Evolutionary conservation across 75 land plant genomes (phyloP).

Genomic region (Isoetes taiwanensis): DNA sequence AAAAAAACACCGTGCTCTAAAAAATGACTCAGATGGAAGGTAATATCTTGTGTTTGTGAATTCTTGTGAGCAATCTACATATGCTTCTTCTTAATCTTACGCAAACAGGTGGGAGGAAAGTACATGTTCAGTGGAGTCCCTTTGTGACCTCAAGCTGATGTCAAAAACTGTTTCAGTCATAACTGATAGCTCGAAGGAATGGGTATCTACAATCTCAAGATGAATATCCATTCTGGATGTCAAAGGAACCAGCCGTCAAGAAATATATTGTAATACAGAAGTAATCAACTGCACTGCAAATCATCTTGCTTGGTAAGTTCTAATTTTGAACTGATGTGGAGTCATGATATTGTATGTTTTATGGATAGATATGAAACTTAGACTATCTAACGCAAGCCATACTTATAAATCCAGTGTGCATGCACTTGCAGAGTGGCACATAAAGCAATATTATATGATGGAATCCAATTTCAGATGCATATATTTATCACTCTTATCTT

Average conservation of each 20-base stretch:
- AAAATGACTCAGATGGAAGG: too few species aligned
- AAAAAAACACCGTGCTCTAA: too few species aligned
- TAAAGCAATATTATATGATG: too few species aligned
- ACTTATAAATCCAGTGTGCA: too few species aligned
- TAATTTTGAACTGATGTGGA: neutral
- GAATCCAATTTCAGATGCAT: too few species aligned
- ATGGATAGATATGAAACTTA: neutral
- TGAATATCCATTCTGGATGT: constrained; percentile 43
- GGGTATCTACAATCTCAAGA: constrained; percentile 56
- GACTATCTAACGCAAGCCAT: too few species aligned
- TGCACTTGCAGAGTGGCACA: too few species aligned
- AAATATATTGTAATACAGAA: constrained; percentile 42
- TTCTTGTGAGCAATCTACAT: too few species aligned
- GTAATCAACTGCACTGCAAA: constrained; percentile 85
- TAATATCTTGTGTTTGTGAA: too few species aligned
- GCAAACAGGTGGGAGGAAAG: constrained; percentile 56
- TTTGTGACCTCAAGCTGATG: constrained; percentile 71
- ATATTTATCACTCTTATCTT: too few species aligned
- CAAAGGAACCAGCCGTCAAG: constrained; percentile 36
- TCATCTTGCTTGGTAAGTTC: constrained; percentile 67
- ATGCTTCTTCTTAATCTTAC: too few species aligned
- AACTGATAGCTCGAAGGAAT: constrained; percentile 51
- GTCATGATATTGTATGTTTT: neutral
- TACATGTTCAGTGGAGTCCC: constrained; percentile 64
- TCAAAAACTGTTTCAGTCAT: constrained; percentile 65